Evolutionary conservation across 805 yeast species (phyloP), one percentile per base, ranked within the genome.

Genomic region (Starmerella powellii): DNA sequence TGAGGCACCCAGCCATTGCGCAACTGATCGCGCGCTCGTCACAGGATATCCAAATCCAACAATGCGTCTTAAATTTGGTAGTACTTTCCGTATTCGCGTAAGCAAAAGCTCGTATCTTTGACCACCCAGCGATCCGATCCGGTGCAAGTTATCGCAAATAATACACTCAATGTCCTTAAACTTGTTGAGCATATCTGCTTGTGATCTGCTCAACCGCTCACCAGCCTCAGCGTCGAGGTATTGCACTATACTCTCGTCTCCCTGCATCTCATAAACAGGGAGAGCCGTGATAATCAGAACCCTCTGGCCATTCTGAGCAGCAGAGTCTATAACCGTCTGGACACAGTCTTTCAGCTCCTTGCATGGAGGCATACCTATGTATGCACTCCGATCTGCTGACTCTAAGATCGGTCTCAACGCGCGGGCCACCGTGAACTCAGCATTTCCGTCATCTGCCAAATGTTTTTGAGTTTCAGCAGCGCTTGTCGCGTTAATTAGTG

Each of bases 1-100:
- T 1, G 69, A 52, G 20, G 80, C 78, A 2, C 91, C 94, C 23
- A 91, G 60, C 95, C 97, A 91, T 41, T 79, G 83, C 1, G 82
- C 88, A 44, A 87, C 61, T 49, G 84, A 95, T 39, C 74, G 68
- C 3, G 80, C 82, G 55, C 78, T 81, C 0, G 91, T 75, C 31
- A 88, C 58, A 2, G 94, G 74, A 1, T 75, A 67, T 0, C 82
- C 68, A 19, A 88, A 62, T 0, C 75, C 87, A n/a, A 88, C 72
- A 20, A 86, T 23, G 26, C 26, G 59, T 49, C 97, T 63, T 5
- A 28, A 21, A 10, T 15, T 12, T n/a, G 6, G 24, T 2, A 16
- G 6, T 3, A n/a, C 3, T 1, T 16, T 19, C 4, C 8, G 13
- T 1, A 65, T 70, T 51, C 97, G 67, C 1, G 91, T 67, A 4